phyloP scores from a whole-genome alignment of 2,329 filamentous ascomycete genomes.

The Fusarium nelsonii region DNA sequence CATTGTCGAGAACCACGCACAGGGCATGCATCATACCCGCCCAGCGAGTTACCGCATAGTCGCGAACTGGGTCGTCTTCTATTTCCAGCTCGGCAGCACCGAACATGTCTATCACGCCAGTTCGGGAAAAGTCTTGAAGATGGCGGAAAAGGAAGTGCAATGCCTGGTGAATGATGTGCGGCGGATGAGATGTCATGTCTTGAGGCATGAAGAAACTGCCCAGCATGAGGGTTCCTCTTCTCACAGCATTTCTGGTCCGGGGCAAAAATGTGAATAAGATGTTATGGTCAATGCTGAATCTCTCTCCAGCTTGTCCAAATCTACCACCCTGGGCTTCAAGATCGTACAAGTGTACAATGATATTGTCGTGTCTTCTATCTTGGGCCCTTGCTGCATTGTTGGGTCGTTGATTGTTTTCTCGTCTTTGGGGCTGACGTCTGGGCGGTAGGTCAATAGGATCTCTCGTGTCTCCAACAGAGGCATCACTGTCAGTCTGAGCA shows the following conservation, averaged over 20 bases:
- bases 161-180: slow-evolving; percentile 23
- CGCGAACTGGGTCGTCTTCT: slow-evolving; percentile 3
- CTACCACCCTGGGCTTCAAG: slow-evolving; percentile 5
- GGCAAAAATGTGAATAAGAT: slow-evolving; percentile 32
- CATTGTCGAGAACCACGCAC: slow-evolving; percentile 48
- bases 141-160: slow-evolving; percentile 38
- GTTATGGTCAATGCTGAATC: slow-evolving; percentile 26
- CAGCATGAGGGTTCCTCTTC: slow-evolving; percentile 28
- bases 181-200: slow-evolving; percentile 6
- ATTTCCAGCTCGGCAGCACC: slow-evolving; percentile 28
- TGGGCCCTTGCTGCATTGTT: neutral
- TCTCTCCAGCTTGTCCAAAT: slow-evolving; percentile 16
- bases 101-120: slow-evolving; percentile 37
- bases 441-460: neutral
- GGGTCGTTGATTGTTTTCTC: neutral
- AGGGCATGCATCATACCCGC: slow-evolving; percentile 37
- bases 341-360: slow-evolving; percentile 26
- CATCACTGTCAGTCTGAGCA: slow-evolving; percentile 6
- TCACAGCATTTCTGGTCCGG: slow-evolving; percentile 22
- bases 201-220: slow-evolving; percentile 22
- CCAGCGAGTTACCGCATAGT: slow-evolving; percentile 26
- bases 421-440: neutral
- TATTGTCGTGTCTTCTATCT: slow-evolving; percentile 18
- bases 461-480: neutral
- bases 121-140: slow-evolving; percentile 26